phyloP scores from a whole-genome alignment of 148 eudicot species.

The Cornus suecica region DNA sequence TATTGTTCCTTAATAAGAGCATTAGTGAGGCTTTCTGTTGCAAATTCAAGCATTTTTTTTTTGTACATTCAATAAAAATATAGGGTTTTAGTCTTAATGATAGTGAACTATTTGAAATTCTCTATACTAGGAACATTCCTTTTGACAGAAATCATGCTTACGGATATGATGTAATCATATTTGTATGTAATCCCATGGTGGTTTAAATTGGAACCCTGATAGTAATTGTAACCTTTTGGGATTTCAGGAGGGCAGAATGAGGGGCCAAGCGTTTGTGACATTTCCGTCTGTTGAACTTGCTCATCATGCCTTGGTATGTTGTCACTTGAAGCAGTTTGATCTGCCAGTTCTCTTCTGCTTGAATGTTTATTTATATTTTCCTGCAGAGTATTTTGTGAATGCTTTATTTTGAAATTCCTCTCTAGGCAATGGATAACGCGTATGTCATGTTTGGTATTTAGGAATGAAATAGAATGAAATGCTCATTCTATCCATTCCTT shows the following conservation, averaged over 20 bases:
- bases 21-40: too few species aligned
- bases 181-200: not conserved
- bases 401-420: not conserved
- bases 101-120: not conserved
- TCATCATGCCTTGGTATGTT: constrained; percentile 72
- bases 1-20: too few species aligned
- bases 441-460: too few species aligned
- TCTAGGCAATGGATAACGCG: not conserved
- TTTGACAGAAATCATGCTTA: not conserved
- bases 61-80: too few species aligned
- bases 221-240: not conserved
- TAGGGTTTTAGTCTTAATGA: too few species aligned
- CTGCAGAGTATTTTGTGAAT: not conserved
- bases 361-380: not conserved
- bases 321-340: not conserved
- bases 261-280: constrained; percentile 94
- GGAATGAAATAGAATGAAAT: too few species aligned
- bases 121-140: not conserved
- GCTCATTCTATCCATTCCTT: too few species aligned
- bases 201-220: not conserved
- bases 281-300: constrained; percentile 88
- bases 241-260: constrained; percentile 93
- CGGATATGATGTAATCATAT: not conserved
- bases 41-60: too few species aligned
- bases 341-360: not conserved